Conservation (phyloP, 768 basidiomycete genomes). For the Mycena belliarum region DNA sequence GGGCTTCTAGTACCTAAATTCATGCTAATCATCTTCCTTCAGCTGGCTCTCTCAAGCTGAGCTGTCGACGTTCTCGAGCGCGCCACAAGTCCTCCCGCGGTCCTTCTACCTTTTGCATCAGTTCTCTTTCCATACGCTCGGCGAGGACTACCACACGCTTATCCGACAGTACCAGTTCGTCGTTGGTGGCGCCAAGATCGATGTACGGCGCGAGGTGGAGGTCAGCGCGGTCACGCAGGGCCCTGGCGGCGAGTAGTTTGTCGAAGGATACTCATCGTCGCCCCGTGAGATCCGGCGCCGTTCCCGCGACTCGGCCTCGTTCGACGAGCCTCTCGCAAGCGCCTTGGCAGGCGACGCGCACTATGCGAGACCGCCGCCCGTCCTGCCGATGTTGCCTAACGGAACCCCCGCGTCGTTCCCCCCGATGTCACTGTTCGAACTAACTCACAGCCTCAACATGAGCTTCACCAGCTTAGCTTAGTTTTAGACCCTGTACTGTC, state of each 20-base stretch:
- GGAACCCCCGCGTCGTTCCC: conserved; percentile 41
- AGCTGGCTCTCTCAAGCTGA: conserved; percentile 80
- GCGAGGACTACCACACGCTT: conserved; percentile 80
- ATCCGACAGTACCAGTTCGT: conserved; percentile 64
- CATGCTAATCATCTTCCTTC: conserved; percentile 11
- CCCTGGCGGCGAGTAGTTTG: conserved; percentile 46
- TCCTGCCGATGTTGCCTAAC: conserved; percentile 85
- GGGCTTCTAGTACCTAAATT: neutral
- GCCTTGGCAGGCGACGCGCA: conserved; percentile 71
- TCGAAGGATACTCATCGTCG: conserved; percentile 45
- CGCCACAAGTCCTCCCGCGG: conserved; percentile 61
- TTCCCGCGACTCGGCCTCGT: conserved; percentile 47
- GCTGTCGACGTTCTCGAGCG: conserved; percentile 69
- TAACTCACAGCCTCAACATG: too few relatives aligned
- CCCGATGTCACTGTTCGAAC: too few relatives aligned
- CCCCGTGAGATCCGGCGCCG: conserved; percentile 39
- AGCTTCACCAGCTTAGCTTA: too few relatives aligned
- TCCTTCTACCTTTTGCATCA: conserved; percentile 85
- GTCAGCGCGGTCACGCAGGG: conserved; percentile 42
- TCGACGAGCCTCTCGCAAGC: conserved; percentile 77
- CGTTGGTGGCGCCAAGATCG: conserved; percentile 57
- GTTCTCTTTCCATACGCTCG: conserved; percentile 76
- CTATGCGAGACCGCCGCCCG: conserved; percentile 43
- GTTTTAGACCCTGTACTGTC: too few relatives aligned
- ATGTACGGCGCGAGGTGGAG: conserved; percentile 73